A percentile compares a stretch with the other conserved stretches of the same genome.
These are phyloP conservation scores for Saprolegnia diclina DNA, from an alignment of 352 stramenopile genomes.

Conservation along the genomic window DNA sequence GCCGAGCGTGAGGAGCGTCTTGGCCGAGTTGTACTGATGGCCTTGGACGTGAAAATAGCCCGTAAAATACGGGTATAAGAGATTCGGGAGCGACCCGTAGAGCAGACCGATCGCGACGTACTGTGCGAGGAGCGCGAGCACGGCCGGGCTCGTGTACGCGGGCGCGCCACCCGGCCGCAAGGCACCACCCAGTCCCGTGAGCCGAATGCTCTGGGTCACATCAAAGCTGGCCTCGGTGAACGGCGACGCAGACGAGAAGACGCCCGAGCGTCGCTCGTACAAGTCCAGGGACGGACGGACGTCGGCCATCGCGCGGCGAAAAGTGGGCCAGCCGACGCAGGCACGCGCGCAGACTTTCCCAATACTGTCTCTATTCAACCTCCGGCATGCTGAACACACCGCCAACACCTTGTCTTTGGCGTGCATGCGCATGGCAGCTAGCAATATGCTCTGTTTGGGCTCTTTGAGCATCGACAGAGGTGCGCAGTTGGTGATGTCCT, in stretches of 20 bases:
- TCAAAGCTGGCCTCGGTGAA: background rate
- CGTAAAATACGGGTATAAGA: conserved; percentile 50
- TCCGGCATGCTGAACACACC: too few relatives aligned
- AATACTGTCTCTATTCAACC: too few relatives aligned
- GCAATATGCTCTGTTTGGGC: too few relatives aligned
- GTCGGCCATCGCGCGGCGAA: background rate
- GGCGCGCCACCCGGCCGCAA: conserved; percentile 38
- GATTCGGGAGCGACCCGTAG: conserved; percentile 39
- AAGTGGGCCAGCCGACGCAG: too few relatives aligned
- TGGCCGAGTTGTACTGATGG: conserved; percentile 37
- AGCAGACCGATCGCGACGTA: conserved; percentile 45
- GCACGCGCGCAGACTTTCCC: too few relatives aligned
- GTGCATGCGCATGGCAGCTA: too few relatives aligned
- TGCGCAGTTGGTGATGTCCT: too few relatives aligned
- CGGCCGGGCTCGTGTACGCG: conserved; percentile 34
- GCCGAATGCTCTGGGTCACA: background rate
- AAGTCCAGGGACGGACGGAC: background rate
- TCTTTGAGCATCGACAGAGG: too few relatives aligned
- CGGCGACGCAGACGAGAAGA: background rate
- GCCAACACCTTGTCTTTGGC: too few relatives aligned
- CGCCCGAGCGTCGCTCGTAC: background rate
- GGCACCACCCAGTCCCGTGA: conserved; percentile 31
- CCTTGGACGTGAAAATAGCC: conserved; percentile 50
- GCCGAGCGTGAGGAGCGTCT: conserved; percentile 50
- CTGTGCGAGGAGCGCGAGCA: conserved; percentile 43